Evolutionary conservation across 495 filamentous ascomycete species (phyloP), one percentile per base, ranked within the genome.

Genomic region (Cudoniella acicularis): DNA sequence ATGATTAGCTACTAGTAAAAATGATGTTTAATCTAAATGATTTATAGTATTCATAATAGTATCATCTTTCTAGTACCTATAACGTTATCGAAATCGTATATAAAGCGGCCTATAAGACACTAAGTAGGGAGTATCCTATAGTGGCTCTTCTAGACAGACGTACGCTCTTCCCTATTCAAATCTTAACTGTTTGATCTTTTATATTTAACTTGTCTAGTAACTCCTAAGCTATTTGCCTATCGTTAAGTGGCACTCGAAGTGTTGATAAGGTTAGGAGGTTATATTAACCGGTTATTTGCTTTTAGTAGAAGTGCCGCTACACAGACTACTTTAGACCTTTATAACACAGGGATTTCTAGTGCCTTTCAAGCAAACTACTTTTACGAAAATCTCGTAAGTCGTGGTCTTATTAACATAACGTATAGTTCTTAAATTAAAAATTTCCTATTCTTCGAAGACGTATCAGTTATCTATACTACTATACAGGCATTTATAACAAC

Each of bases 1-100:
- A 66, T 17, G 72, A 75, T 60, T 75, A 72, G 73, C 60, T 73
- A 30, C 52, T 75, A 9, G 73, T 70, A 0, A 75, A 75, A 61
- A 67, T 73, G 42, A 67, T 74, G 57, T 68, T 70, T 49, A 74
- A 72, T 51, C 58, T 64, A 20, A 74, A 75, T 51, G 72, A 73
- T 57, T 59, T 69, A 6, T 72, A 56, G 52, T 55, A 61, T 59
- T 60, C 57, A 0, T 62, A 68, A n/a, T 61, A 57, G 46, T 63
- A 64, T 36, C 72, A 75, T 56, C 57, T 74, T 1, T 64, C 66
- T 10, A 50, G 50, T 43, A 68, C 68, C 8, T 72, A 75, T 54
- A 61, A 64, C 17, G 69, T 72, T 18, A 61, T 61, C 1, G 68
- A 75, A 36, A 68, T 69, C 53, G 65, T 69, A 2, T 66, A 70